Conservation (phyloP, 2,329 filamentous ascomycete species). For the Aspergillus awamori region DNA sequence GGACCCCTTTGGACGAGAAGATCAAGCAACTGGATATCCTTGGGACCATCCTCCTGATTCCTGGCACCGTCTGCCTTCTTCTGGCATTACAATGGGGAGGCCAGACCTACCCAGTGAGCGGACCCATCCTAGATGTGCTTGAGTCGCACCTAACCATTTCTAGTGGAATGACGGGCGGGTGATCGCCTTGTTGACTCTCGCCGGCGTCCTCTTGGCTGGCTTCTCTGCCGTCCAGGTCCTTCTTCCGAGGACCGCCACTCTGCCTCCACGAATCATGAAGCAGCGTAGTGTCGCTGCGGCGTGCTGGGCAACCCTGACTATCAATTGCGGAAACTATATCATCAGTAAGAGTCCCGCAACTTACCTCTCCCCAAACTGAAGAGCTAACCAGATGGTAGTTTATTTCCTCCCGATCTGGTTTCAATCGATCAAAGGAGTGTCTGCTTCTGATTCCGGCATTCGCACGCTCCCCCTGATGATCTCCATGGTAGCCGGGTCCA, state of each 20-base stretch:
- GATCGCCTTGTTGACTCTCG: slow-evolving; percentile 27
- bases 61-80: slow-evolving; percentile 26
- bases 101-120: slow-evolving; percentile 14
- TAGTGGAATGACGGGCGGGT: slow-evolving; percentile 27
- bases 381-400: background rate
- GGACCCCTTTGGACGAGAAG: slow-evolving; percentile 39
- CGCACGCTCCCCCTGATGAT: slow-evolving; percentile 42
- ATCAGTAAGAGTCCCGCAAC: background rate
- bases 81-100: slow-evolving; percentile 32
- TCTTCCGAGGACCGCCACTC: slow-evolving; percentile 52
- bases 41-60: slow-evolving; percentile 37
- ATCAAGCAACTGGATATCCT: slow-evolving; percentile 44
- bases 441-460: slow-evolving; percentile 49
- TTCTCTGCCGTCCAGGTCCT: slow-evolving; percentile 52
- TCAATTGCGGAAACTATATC: background rate
- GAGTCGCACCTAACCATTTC: too few relatives aligned
- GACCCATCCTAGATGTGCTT: background rate
- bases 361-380: background rate
- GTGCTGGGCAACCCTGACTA: slow-evolving; percentile 38
- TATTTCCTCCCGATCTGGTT: slow-evolving; percentile 52
- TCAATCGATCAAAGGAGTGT: slow-evolving; percentile 49
- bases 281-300: slow-evolving; percentile 46
- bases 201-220: slow-evolving; percentile 35
- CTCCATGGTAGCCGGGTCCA: slow-evolving; percentile 36
- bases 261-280: slow-evolving; percentile 55